A percentile compares a stretch with the other conserved stretches of the same genome.
These are phyloP conservation scores for Apiotrichum mycotoxinovorans DNA, from an alignment of 1,284 basidiomycete genomes.

Conservation along the genomic window DNA sequence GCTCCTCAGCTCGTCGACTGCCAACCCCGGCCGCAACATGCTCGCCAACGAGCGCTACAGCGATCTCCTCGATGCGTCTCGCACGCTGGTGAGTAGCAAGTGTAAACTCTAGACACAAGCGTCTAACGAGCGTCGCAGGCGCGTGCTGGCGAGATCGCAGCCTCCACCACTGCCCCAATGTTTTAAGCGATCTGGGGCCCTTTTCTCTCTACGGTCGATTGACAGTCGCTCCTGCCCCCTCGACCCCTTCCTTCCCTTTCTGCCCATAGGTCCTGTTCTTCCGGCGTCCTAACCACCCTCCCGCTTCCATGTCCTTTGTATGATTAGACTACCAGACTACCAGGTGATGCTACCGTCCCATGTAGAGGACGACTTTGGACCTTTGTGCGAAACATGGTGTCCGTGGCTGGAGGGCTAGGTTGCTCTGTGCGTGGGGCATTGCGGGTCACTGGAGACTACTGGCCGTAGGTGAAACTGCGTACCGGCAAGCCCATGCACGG, in stretches of 20 bases:
- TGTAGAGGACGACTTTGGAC: background rate
- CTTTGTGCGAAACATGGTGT: background rate
- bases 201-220: no score
- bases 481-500: no score
- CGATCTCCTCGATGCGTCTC: conserved; percentile 44
- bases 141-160: background rate
- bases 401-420: no score
- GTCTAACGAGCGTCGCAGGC: background rate
- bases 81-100: conserved; percentile 36
- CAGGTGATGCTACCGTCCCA: background rate
- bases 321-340: background rate
- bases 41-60: conserved; percentile 39
- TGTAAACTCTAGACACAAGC: no score
- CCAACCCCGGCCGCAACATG: conserved; percentile 34
- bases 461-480: no score
- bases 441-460: no score
- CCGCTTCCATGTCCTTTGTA: background rate
- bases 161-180: background rate
- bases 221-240: no score
- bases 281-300: background rate
- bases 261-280: background rate
- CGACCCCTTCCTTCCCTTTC: no score
- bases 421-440: no score
- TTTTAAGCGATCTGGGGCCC: no score
- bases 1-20: conserved; percentile 14